phyloP scores from a whole-genome alignment of 306 rosid species.

The Corylus heterophylla region DNA sequence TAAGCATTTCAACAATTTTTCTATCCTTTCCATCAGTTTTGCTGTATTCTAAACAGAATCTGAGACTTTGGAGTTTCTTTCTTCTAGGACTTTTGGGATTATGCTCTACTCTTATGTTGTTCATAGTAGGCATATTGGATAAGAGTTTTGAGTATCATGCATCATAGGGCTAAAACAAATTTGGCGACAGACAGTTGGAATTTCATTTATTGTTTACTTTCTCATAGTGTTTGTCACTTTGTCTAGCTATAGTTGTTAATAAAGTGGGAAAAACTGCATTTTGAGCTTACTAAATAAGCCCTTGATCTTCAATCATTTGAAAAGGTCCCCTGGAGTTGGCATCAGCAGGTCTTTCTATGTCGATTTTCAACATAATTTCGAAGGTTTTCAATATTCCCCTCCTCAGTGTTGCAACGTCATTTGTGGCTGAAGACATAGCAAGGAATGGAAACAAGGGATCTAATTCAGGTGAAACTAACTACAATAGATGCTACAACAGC shows the following conservation, averaged over 20 bases:
- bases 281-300: background rate
- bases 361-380: slow-evolving; percentile 84
- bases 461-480: slow-evolving; percentile 57
- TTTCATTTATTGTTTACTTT: background rate
- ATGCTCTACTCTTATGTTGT: background rate
- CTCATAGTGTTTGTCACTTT: background rate
- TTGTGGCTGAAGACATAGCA: slow-evolving; percentile 92
- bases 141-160: background rate
- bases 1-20: background rate
- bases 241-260: background rate
- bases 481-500: background rate
- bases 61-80: background rate
- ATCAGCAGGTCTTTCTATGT: slow-evolving; percentile 87
- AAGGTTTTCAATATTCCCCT: slow-evolving; percentile 93
- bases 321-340: slow-evolving; percentile 86
- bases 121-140: background rate
- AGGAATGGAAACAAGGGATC: slow-evolving; percentile 42
- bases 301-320: slow-evolving; percentile 1
- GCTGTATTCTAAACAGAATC: background rate
- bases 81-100: background rate
- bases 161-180: background rate
- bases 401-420: slow-evolving; percentile 93
- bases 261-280: background rate
- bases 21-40: background rate
- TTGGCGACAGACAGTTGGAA: background rate